Evolutionary conservation across 805 yeast species (phyloP), one percentile per base, ranked within the genome.

Genomic region (Lipomyces mesembrius): DNA sequence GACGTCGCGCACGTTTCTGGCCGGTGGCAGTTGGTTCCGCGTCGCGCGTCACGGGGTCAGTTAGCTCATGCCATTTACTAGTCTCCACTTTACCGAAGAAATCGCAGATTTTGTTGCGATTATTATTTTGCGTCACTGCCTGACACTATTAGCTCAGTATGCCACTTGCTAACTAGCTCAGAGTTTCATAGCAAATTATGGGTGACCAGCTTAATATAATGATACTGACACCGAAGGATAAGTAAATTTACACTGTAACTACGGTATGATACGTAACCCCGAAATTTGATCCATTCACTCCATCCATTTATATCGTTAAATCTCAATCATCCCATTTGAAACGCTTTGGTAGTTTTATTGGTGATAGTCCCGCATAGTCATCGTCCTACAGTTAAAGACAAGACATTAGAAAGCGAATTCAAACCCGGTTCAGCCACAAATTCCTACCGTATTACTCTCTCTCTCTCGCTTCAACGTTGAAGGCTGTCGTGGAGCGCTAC

Each of bases 261-360:
- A 27, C 3, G 29, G 32, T 29, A 29, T 29, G 32, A 29, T 29
- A 5, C 32, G 7, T 29, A 29, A 29, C 32, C 7, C 32, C 32
- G 32, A 29, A 29, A 29, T 1, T 29, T 29, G 32, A 29, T 29
- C 29, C 29, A 27, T 27, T 27, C 29, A 27, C 5, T 27, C 5
- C 29, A 27, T 29, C 32, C 32, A 5, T 29, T 27, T 29, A 29
- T 29, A 37, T 37, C 2, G 14, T 49, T 49, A 20, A 49, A 20
- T 22, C 55, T 52, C 22, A 27, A 34, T 17, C 12, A 27, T 57
- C 61, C 12, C 34, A 53, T 46, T 29, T 62, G 34, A 62, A 59
- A 8, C 51, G 43, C 57, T 62, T 62, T 12, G 65, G 65, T 32
- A 62, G 39, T 51, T 62, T 62, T 17, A 62, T 35, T 14, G 65